Evolutionary conservation across 257 asterid species (phyloP).

Genomic region (Lycium barbarum): DNA sequence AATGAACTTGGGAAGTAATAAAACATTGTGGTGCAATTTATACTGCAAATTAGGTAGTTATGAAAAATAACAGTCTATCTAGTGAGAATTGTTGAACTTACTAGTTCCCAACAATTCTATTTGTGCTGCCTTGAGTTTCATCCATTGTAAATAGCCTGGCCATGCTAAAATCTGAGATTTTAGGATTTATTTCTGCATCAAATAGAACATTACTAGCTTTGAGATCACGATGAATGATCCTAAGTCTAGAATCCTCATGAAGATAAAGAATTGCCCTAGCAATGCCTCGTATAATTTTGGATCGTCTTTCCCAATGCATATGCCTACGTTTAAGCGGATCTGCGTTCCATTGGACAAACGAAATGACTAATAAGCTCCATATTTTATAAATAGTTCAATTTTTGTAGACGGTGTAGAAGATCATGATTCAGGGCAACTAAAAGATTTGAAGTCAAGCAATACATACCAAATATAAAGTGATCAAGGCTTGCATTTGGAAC

Average conservation of each 20-base stretch:
- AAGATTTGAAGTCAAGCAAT: not conserved
- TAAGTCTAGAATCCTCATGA: slow-evolving; percentile 39
- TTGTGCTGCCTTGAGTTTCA: slow-evolving; percentile 27
- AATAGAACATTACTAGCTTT: slow-evolving; percentile 50
- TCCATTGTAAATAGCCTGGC: slow-evolving; percentile 28
- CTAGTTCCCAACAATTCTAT: slow-evolving; percentile 18
- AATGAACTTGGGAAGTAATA: too few relatives aligned
- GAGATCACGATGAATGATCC: slow-evolving; percentile 48
- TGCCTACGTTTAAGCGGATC: slow-evolving; percentile 21
- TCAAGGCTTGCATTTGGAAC: slow-evolving; percentile 41
- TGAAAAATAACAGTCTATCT: not conserved
- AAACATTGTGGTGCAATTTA: too few relatives aligned
- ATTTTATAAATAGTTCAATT: not conserved
- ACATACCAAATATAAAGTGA: slow-evolving; percentile 38
- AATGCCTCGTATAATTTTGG: slow-evolving; percentile 36
- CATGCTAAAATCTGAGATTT: slow-evolving; percentile 48
- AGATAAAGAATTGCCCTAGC: slow-evolving; percentile 38
- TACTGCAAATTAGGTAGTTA: too few relatives aligned
- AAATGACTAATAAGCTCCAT: not conserved
- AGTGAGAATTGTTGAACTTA: not conserved
- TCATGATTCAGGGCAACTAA: too few relatives aligned
- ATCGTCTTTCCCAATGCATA: slow-evolving; percentile 30
- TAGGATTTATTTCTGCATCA: slow-evolving; percentile 46
- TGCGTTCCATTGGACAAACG: not conserved
- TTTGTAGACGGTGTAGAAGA: too few relatives aligned